Percentiles rank a stretch among this genome's conserved stretches.
Evolutionary conservation across 2,329 filamentous ascomycete genomes (phyloP).

Genomic region (Aphanoascus verrucosus): DNA sequence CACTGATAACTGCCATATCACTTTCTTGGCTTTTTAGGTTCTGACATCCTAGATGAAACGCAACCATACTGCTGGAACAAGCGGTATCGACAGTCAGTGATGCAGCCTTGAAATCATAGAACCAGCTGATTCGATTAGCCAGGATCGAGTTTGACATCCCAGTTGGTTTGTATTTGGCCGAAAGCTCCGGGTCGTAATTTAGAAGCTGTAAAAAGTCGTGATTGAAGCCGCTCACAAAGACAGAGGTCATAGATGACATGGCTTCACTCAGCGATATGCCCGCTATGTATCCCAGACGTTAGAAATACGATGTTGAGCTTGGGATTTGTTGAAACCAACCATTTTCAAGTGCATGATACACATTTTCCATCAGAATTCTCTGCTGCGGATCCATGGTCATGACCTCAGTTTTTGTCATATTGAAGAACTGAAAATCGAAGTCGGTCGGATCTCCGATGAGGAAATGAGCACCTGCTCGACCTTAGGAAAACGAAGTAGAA

Average conservation of each 20-base stretch:
- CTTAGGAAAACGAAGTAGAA: not conserved
- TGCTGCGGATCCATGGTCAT: constrained; percentile 18
- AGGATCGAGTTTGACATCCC: constrained; percentile 9
- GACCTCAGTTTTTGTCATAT: constrained; percentile 14
- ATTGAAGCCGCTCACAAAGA: constrained; percentile 16
- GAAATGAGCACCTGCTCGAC: constrained; percentile 13
- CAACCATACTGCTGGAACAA: constrained; percentile 22
- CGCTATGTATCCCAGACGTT: constrained; percentile 5
- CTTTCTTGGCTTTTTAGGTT: constrained; percentile 16
- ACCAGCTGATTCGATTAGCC: constrained; percentile 23
- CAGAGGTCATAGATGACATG: constrained; percentile 16
- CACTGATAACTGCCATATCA: constrained; percentile 14
- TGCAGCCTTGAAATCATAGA: constrained; percentile 22
- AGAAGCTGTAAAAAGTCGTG: constrained; percentile 14
- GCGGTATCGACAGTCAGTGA: constrained; percentile 22
- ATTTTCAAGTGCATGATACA: constrained; percentile 18
- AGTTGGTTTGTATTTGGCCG: constrained; percentile 13
- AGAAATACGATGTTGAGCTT: not conserved
- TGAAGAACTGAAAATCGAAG: constrained; percentile 16
- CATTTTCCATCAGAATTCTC: constrained; percentile 17
- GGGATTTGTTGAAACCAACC: constrained; percentile 8
- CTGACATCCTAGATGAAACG: constrained; percentile 22
- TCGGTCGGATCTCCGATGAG: constrained; percentile 9
- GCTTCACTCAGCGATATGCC: constrained; percentile 16
- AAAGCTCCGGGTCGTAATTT: constrained; percentile 12